Conservation (phyloP, 352 stramenopile species). For the Globisporangium solare region DNA sequence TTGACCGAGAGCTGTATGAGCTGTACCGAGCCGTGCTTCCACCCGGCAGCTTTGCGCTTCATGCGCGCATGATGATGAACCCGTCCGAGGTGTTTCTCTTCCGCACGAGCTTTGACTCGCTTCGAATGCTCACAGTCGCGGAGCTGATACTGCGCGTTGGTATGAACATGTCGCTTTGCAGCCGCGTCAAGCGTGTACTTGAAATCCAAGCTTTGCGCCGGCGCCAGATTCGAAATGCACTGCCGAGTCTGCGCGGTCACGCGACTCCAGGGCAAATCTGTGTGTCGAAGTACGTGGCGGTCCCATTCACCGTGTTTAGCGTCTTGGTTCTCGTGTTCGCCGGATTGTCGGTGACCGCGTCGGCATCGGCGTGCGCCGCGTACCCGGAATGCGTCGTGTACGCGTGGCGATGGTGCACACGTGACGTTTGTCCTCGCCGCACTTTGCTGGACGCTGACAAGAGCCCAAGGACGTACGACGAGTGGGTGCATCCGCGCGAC, state of each 20-base stretch:
- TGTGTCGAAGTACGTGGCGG: slow-evolving; percentile 16
- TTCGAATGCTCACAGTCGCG: slow-evolving; percentile 22
- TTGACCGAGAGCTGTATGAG: slow-evolving; percentile 15
- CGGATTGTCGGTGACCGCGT: slow-evolving; percentile 11
- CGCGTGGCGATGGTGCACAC: slow-evolving; percentile 13
- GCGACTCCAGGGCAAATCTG: slow-evolving; percentile 4
- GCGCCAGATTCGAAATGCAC: slow-evolving; percentile 1
- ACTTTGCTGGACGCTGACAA: neutral
- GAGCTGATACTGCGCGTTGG: slow-evolving; percentile 31
- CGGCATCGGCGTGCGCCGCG: slow-evolving; percentile 17
- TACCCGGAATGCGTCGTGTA: slow-evolving; percentile 30
- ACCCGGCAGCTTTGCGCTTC: slow-evolving; percentile 26
- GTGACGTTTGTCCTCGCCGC: neutral
- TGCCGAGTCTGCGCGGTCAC: no score
- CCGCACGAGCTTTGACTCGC: slow-evolving; percentile 26
- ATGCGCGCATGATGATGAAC: slow-evolving; percentile 22
- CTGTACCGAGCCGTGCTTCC: slow-evolving; percentile 23
- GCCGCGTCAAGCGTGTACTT: slow-evolving; percentile 33
- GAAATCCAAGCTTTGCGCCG: slow-evolving; percentile 24
- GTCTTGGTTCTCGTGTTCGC: slow-evolving; percentile 13
- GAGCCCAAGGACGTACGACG: no score
- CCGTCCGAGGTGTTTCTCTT: slow-evolving; percentile 27
- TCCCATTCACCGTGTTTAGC: slow-evolving; percentile 16
- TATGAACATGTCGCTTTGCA: slow-evolving; percentile 31
- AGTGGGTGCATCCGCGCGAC: slow-evolving; percentile 2